Evolutionary conservation across 768 basidiomycete genomes (phyloP).

Genomic region (Wakefieldia striispora): DNA sequence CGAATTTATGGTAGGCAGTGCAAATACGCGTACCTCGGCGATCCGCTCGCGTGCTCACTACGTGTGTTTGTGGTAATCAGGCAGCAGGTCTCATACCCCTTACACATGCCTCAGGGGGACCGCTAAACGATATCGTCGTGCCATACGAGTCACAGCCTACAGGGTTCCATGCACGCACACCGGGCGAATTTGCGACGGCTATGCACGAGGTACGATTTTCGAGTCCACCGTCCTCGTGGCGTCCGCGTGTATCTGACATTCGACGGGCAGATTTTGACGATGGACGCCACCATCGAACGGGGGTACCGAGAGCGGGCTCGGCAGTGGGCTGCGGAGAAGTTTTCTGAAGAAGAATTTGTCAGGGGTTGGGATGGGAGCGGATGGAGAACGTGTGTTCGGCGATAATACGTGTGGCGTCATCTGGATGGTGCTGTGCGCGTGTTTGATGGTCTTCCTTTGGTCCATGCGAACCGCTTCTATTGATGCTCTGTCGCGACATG

Average conservation of each 20-base stretch:
- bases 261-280: slow-evolving; percentile 39
- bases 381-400: slow-evolving; percentile 42
- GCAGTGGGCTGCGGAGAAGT: slow-evolving; percentile 65
- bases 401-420: background rate
- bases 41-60: slow-evolving; percentile 10
- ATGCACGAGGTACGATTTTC: slow-evolving; percentile 48
- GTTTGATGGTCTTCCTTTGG: no score
- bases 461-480: no score
- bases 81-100: slow-evolving; percentile 93
- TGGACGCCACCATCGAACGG: slow-evolving; percentile 52
- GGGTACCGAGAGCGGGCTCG: slow-evolving; percentile 69
- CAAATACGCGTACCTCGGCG: background rate
- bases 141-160: slow-evolving; percentile 71
- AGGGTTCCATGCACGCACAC: slow-evolving; percentile 77
- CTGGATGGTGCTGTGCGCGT: no score
- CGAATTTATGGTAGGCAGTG: slow-evolving; percentile 82
- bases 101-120: slow-evolving; percentile 91
- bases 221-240: slow-evolving; percentile 3
- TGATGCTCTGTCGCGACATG: no score
- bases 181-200: slow-evolving; percentile 62
- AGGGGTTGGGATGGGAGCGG: slow-evolving; percentile 68
- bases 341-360: slow-evolving; percentile 78
- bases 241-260: slow-evolving; percentile 7
- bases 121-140: slow-evolving; percentile 86
- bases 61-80: slow-evolving; percentile 40